A percentile compares a stretch with the other conserved stretches of the same genome.
Evolutionary conservation across 2,329 filamentous ascomycete species (phyloP).

Genomic region (Parascedosporium putredinis): DNA sequence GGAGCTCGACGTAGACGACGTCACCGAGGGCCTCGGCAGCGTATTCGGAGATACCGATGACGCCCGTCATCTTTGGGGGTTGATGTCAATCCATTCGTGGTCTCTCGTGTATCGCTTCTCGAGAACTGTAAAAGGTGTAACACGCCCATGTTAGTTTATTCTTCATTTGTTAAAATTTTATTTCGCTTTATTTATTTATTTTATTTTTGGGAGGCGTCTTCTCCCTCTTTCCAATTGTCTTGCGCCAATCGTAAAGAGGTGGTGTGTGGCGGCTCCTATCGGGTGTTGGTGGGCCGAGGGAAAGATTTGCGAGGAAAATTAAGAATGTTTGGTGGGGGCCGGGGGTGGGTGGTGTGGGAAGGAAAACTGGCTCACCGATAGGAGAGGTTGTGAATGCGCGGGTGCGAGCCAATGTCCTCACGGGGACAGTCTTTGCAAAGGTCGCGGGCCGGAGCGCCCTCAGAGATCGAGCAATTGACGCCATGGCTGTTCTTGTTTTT

Average conservation of each 20-base stretch:
- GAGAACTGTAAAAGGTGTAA: slow-evolving; percentile 32
- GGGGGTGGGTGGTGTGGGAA: background rate
- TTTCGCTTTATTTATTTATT: background rate
- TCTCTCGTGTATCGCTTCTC: slow-evolving; percentile 88
- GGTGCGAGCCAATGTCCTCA: background rate
- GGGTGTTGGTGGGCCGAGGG: no score
- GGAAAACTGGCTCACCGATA: background rate
- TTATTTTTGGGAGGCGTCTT: background rate
- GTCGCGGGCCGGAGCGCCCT: slow-evolving; percentile 37
- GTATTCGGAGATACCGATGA: slow-evolving; percentile 79
- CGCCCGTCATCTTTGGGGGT: slow-evolving; percentile 68
- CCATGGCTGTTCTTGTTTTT: no score
- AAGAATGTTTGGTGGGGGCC: background rate
- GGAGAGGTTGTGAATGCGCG: slow-evolving; percentile 4
- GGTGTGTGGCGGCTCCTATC: no score
- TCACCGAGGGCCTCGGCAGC: slow-evolving; percentile 88
- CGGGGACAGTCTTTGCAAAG: slow-evolving; percentile 4
- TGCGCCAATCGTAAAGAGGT: no score
- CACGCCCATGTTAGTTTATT: no score
- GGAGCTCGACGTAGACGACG: slow-evolving; percentile 95
- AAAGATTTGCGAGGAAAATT: no score
- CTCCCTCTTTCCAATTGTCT: background rate
- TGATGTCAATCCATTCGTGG: slow-evolving; percentile 95
- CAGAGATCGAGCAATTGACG: slow-evolving; percentile 49
- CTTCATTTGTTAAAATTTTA: no score